Evolutionary conservation across 2,329 filamentous ascomycete species (phyloP), one percentile per base, ranked within the genome.

Genomic region (Cytospora piceicola): DNA sequence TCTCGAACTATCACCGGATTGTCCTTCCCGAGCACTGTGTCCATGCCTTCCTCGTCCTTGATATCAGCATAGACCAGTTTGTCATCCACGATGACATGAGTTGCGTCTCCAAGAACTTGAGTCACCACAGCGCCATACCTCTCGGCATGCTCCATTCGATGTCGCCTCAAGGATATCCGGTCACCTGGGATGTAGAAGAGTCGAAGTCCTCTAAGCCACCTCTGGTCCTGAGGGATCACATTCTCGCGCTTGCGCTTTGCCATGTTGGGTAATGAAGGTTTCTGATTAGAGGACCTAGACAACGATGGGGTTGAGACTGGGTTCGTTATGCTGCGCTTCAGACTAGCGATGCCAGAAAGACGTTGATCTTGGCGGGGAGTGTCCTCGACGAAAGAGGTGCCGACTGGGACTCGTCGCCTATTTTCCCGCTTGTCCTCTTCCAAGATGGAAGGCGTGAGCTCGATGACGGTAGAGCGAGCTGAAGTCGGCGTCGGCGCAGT

Each of bases 101-200:
- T 96, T 20, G 95, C 85, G 27, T 77, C 77, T 0, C 70, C 75
- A 73, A 89, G 85, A 0, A 81, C 77, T 59, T 82, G 83, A 32
- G 87, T 84, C 88, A 93, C 95, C 0, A 75, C 78, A 1, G 90
- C 94, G 53, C 94, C 94, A 74, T 88, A 88, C 71, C 93, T 88
- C 60, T 87, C 83, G 0, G 91, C 89, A 74, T 90, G 93, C 34
- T 84, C 84, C 61, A 97, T 96, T 4, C 91, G 88, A 65, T 88
- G 77, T 63, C 85, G 86, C 49, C 94, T 85, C 9, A 85, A 84
- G 36, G 89, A 86, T 56, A 90, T 83, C 69, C 94, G 90, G 69
- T 93, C 87, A 70, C 95, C 91, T 0, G 93, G 94, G 7, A 96
- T 86, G 74, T 95, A 97, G 77, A 87, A 91, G 69, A 93, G 90